Base-by-base conservation (phyloP, 257 asterid species). In the Salvia splendens region DNA sequence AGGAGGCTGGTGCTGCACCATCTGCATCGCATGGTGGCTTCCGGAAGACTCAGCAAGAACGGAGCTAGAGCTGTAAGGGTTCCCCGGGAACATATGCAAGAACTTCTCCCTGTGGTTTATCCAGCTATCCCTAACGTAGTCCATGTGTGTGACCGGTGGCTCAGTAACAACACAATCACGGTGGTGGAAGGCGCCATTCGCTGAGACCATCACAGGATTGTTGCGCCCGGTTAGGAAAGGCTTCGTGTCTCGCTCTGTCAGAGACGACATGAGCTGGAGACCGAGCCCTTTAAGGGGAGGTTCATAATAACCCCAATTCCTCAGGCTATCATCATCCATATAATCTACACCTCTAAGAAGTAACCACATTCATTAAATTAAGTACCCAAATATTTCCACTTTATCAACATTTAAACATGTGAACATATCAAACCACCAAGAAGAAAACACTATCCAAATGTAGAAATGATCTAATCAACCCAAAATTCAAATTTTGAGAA, bases 271-370 rank as follows among this genome's bases (percentile, higher is more conserved):
- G 74, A 93, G 95, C 80, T 93, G 97, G 62, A 93, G 89, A 59
- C 89, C 87, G 5, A 93, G 84, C 56, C 89, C 85, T 58, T 79
- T 90, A 16, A 75, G 55, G 57, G 96, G 75, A 61, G 95, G 92
- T 48, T 93, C 99, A 60, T 93, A 93, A 43, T 84, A 93, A 72
- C 95, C 96, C 99, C 99, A 93, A 75, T 93, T 93, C 77, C 87
- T 80, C 79, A 93, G 69, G 86, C 91, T 89, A 47, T 90, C 95
- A 6, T 93, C 96, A 47, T 88, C 98, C 97, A 89, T 90, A 6
- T 60, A 54, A 77, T 70, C 97, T 87, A 81, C 72, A 78, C 46
- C 70, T 73, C 70, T 79, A 73, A 11, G n/a, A 82, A 74, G 50
- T n/a, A 68, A 66, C 12, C 64, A 12, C 47, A 62, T 52, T 30